A percentile compares a stretch with the other conserved stretches of the same genome.
Evolutionary conservation across 2,329 filamentous ascomycete genomes (phyloP).

Genomic region (Pleurostoma richardsiae): DNA sequence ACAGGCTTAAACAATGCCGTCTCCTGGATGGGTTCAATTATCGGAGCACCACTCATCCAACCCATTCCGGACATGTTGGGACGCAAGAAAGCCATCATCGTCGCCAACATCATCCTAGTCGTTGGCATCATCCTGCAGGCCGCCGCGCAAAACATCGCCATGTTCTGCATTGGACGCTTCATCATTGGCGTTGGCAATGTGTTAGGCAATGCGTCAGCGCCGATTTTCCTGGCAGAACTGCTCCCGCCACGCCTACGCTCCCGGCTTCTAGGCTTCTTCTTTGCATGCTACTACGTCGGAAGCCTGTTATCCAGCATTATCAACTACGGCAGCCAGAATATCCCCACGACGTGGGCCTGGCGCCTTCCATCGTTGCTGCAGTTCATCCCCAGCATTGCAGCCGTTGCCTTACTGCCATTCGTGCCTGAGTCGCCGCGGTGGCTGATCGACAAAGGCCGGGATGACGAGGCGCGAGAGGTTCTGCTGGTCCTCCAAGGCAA

Average conservation of each 20-base stretch:
- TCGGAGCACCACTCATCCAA: background rate
- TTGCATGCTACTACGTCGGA: conserved; percentile 24
- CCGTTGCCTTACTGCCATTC: conserved; percentile 29
- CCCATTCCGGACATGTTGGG: conserved; percentile 31
- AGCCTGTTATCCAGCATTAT: conserved; percentile 38
- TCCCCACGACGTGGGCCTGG: conserved; percentile 35
- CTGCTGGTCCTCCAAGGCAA: conserved; percentile 38
- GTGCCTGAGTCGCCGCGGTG: conserved; percentile 42
- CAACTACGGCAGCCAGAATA: conserved; percentile 32
- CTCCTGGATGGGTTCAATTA: conserved; percentile 23
- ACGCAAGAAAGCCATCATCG: conserved; percentile 36
- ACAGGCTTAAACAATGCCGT: conserved; percentile 49
- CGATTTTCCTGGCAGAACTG: conserved; percentile 43
- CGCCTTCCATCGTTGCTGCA: conserved; percentile 33
- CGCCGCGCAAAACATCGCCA: conserved; percentile 42
- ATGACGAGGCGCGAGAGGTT: conserved; percentile 32
- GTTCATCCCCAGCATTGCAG: conserved; percentile 17
- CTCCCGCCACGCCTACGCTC: conserved; percentile 36
- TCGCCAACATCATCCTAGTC: conserved; percentile 31
- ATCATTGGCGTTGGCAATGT: conserved; percentile 40
- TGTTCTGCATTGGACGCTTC: conserved; percentile 42
- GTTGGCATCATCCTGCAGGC: conserved; percentile 39
- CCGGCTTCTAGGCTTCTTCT: conserved; percentile 31
- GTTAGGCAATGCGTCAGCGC: conserved; percentile 34
- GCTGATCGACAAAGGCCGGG: conserved; percentile 33